Evolutionary conservation across 257 asterid species (phyloP).

Genomic region (Hygrophila difformis): DNA sequence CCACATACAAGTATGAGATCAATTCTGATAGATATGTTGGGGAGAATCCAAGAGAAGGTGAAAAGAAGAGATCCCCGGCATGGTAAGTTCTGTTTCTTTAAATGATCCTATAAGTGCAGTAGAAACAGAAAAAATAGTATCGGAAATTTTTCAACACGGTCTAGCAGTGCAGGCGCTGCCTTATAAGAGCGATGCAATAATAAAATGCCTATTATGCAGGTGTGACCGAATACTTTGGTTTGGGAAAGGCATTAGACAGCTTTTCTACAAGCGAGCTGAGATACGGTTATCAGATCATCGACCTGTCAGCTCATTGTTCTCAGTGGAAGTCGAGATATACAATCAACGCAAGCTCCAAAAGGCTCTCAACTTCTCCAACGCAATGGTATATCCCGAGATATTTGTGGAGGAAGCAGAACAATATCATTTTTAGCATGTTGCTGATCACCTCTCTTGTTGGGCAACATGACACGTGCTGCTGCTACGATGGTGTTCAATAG

Average conservation of each 20-base stretch:
- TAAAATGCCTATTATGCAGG: slow-evolving; percentile 33
- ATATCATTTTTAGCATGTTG: slow-evolving; percentile 13
- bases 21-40: slow-evolving; percentile 67
- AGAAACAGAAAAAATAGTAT: no score
- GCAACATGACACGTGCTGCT: not conserved
- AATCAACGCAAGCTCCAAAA: slow-evolving; percentile 73
- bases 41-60: slow-evolving; percentile 65
- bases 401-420: slow-evolving; percentile 30
- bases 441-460: not conserved
- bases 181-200: no score
- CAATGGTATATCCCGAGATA: slow-evolving; percentile 58
- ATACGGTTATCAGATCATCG: slow-evolving; percentile 73
- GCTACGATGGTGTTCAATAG: no score
- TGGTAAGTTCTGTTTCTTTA: slow-evolving; percentile 39
- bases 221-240: slow-evolving; percentile 90
- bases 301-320: slow-evolving; percentile 66
- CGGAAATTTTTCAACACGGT: no score
- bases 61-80: slow-evolving; percentile 90
- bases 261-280: slow-evolving; percentile 55
- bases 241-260: slow-evolving; percentile 84
- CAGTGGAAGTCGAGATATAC: slow-evolving; percentile 70
- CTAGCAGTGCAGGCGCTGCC: no score
- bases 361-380: slow-evolving; percentile 55
- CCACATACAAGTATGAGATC: slow-evolving; percentile 82
- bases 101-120: not conserved